These are phyloP conservation scores for Ilex aquifolium DNA, from an alignment of 257 asterid genomes.

Conservation along the genomic window DNA sequence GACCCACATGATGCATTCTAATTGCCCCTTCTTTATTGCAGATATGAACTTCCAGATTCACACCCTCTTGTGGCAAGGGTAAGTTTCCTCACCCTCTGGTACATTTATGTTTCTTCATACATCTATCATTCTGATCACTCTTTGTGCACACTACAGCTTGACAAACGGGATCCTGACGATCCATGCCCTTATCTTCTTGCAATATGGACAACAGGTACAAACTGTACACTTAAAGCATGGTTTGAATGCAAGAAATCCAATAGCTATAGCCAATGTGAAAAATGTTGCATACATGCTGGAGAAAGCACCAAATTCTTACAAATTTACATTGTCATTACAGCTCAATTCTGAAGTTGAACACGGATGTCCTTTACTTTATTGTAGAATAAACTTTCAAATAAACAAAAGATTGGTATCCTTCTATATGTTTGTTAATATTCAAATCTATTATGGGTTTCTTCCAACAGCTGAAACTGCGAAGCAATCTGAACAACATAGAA, in stretches of 20 bases:
- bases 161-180: constrained; percentile 38
- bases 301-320: background rate
- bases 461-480: constrained; percentile 9
- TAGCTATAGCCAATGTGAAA: background rate
- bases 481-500: constrained; percentile 6
- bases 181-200: constrained; percentile 51
- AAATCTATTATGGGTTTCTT: background rate
- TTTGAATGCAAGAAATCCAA: background rate
- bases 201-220: constrained; percentile 37
- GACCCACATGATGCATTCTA: background rate
- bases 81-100: constrained; percentile 4
- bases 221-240: background rate
- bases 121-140: background rate
- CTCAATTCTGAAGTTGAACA: background rate
- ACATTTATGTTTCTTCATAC: background rate
- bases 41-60: constrained; percentile 58
- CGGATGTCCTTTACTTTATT: too few relatives aligned
- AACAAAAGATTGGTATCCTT: too few relatives aligned
- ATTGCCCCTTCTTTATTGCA: constrained; percentile 17
- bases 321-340: background rate
- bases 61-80: constrained; percentile 53
- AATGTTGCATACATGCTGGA: background rate
- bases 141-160: constrained; percentile 23
- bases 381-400: too few relatives aligned
- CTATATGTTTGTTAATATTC: too few relatives aligned